phyloP scores from a whole-genome alignment of 164 flowering plant genomes.

The Macadamia tetraphylla region DNA sequence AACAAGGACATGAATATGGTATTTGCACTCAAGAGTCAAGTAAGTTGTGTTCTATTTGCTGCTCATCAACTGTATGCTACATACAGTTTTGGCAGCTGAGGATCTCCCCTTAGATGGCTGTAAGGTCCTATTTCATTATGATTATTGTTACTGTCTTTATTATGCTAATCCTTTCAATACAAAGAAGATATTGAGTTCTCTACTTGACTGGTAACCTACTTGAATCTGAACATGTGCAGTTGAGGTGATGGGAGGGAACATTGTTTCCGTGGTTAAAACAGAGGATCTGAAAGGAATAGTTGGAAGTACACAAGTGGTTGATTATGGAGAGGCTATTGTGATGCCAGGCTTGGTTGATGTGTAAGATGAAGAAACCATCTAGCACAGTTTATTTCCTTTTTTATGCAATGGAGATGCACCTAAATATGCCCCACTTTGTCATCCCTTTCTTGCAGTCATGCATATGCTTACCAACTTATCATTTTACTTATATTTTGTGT shows the following conservation, averaged over 20 bases:
- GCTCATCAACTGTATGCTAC: too few species aligned
- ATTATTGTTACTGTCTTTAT: too few species aligned
- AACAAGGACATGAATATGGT: neutral
- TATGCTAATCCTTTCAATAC: too few species aligned
- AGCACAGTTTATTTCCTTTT: neutral
- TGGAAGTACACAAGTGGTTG: slow-evolving; percentile 36
- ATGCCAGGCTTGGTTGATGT: slow-evolving; percentile 98
- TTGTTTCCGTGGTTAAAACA: slow-evolving; percentile 52
- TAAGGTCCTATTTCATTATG: too few species aligned
- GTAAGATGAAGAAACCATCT: slow-evolving; percentile 42
- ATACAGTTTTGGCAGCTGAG: too few species aligned
- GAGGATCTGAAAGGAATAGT: slow-evolving; percentile 36
- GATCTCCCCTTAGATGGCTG: too few species aligned
- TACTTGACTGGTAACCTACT: neutral
- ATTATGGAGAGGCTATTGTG: slow-evolving; percentile 88
- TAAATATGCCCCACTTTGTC: neutral
- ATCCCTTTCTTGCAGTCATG: neutral
- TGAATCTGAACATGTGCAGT: slow-evolving; percentile 45
- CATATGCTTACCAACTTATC: neutral
- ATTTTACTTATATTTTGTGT: neutral
- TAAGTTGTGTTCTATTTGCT: too few species aligned
- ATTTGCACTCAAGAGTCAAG: neutral
- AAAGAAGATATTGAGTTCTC: neutral
- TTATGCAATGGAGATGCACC: neutral
- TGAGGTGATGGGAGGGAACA: slow-evolving; percentile 69